Conservation (phyloP, 208 protist species). For the Leishmania mexicana region DNA sequence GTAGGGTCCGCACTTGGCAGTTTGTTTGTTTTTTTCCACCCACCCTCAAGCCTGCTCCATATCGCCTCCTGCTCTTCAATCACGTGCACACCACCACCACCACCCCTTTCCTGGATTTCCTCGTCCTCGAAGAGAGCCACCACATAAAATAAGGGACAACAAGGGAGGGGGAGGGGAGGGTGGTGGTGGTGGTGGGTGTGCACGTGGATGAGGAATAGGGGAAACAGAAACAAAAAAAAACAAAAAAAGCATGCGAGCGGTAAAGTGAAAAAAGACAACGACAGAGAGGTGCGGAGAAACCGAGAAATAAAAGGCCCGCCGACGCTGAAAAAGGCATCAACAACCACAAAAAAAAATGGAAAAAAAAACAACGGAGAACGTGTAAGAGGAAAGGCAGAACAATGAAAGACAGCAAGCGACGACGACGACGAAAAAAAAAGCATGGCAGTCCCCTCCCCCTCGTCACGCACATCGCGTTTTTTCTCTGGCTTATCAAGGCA, state of each 20-base stretch:
- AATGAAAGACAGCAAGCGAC: conserved; percentile 3
- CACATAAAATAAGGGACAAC: neutral
- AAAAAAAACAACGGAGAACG: neutral
- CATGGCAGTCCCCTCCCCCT: neutral
- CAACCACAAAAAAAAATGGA: too few relatives aligned
- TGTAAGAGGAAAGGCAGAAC: neutral
- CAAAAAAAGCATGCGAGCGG: neutral
- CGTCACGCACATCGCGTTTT: neutral
- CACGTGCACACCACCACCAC: neutral
- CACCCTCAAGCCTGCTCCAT: neutral
- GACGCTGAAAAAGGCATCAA: neutral
- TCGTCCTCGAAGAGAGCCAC: neutral
- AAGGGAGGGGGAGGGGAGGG: neutral
- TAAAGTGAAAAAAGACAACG: neutral
- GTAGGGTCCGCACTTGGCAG: neutral
- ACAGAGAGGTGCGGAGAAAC: neutral
- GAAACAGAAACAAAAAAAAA: neutral
- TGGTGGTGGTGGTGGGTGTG: neutral
- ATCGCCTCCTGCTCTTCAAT: neutral
- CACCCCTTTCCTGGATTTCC: neutral
- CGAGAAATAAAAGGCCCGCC: conserved; percentile 9
- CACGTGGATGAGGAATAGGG: neutral
- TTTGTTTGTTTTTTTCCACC: neutral
- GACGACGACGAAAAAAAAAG: conserved; percentile 13
- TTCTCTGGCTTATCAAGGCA: conserved; percentile 1